A percentile compares a stretch with the other conserved stretches of the same genome.
These are phyloP conservation scores for Bruguiera gymnorhiza DNA, from an alignment of 345 rosid species.

Conservation along the genomic window DNA sequence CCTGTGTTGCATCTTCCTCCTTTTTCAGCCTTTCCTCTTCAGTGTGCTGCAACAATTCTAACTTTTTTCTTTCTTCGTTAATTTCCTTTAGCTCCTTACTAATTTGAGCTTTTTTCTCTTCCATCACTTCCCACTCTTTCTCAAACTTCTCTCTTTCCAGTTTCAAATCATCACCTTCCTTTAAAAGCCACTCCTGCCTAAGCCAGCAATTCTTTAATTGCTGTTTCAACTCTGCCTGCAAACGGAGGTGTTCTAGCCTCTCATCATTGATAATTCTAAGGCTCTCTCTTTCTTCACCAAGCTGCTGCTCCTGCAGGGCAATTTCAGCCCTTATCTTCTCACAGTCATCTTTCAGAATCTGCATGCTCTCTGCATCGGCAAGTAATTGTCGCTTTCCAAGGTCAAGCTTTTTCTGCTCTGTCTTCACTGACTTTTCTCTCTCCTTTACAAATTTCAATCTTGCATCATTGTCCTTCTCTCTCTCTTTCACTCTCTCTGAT, in stretches of 20 bases:
- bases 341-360: conserved; percentile 53
- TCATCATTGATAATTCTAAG: conserved; percentile 57
- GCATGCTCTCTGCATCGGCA: conserved; percentile 50
- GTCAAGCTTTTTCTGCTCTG: conserved; percentile 59
- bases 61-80: conserved; percentile 46
- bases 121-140: conserved; percentile 75
- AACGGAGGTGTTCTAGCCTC: conserved; percentile 54
- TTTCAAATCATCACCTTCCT: conserved; percentile 62
- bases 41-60: conserved; percentile 35
- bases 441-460: conserved; percentile 53
- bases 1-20: conserved; percentile 50
- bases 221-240: conserved; percentile 62
- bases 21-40: conserved; percentile 55
- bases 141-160: conserved; percentile 67
- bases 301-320: conserved; percentile 51
- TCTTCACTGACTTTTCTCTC: conserved; percentile 51
- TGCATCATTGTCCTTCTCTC: conserved; percentile 64
- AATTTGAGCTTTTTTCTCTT: conserved; percentile 57
- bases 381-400: conserved; percentile 47
- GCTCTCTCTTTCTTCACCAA: conserved; percentile 51
- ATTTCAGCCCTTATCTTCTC: conserved; percentile 60
- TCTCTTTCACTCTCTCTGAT: conserved; percentile 60
- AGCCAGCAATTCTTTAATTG: conserved; percentile 53
- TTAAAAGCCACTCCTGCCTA: conserved; percentile 58
- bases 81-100: conserved; percentile 39